These are phyloP conservation scores for Ustilago tritici DNA, from an alignment of 1,284 basidiomycete genomes.

Conservation along the genomic window DNA sequence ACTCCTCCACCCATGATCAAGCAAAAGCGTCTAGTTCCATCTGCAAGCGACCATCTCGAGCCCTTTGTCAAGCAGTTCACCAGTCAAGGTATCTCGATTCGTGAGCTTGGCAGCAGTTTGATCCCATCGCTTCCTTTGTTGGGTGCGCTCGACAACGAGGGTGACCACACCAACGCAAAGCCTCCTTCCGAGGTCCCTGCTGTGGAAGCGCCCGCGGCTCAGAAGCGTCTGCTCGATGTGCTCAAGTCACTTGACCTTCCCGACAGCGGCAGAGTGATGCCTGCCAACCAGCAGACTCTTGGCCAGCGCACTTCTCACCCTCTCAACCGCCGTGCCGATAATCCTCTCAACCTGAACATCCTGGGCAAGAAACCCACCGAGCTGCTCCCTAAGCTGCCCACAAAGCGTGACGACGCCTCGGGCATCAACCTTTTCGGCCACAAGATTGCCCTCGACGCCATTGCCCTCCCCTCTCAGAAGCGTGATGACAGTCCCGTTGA, in stretches of 20 bases:
- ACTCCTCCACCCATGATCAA: constrained; percentile 36
- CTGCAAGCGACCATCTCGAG: constrained; percentile 9
- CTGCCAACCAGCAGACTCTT: constrained; percentile 1
- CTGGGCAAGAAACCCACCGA: constrained; percentile 18
- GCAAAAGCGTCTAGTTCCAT: constrained; percentile 27
- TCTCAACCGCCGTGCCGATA: constrained; percentile 29
- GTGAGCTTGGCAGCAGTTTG: constrained; percentile 27
- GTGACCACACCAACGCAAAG: constrained; percentile 34
- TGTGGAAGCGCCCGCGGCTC: neutral
- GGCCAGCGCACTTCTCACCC: constrained; percentile 21
- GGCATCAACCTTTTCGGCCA: constrained; percentile 34
- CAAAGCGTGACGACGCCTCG: constrained; percentile 20
- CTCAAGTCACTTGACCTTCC: constrained; percentile 24
- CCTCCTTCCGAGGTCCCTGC: constrained; percentile 7
- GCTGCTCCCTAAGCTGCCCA: constrained; percentile 2
- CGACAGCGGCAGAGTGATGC: constrained; percentile 20
- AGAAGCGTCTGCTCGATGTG: constrained; percentile 28
- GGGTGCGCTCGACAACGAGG: constrained; percentile 45
- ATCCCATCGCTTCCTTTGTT: constrained; percentile 33
- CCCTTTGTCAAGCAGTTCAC: constrained; percentile 31
- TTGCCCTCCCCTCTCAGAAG: constrained; percentile 8
- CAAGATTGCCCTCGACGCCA: constrained; percentile 23
- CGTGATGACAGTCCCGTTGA: constrained; percentile 14
- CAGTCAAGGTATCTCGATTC: constrained; percentile 29
- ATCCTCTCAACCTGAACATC: constrained; percentile 19